Base-by-base conservation (phyloP, 495 filamentous ascomycete species). In the Podospora conica region DNA sequence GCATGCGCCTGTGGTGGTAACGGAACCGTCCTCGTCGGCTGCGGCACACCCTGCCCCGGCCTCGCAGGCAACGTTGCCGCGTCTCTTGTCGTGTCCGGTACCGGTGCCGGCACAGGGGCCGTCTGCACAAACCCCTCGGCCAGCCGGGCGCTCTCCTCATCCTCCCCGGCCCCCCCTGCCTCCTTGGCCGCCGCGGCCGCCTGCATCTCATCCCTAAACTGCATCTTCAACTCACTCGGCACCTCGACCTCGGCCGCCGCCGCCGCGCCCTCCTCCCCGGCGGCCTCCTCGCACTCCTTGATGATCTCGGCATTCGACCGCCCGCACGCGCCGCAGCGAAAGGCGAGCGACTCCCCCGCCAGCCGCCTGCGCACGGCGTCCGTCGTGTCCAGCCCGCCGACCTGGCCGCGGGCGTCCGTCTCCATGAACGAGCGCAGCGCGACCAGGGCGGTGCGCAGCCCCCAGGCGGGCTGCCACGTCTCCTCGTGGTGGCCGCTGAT, bases 391-490 rank as follows among this genome's bases (percentile, higher is more conserved):
- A 97, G 78, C 3, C 95, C 95, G 3, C 95, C 95, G 1, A 98
- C 79, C 81, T 98, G 95, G 0, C 95, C 89, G 61, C 80, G 82
- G 1, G 85, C 82, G 63, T 89, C 87, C 22, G 85, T 88, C 71
- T 90, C 89, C 89, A 92, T 92, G 73, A 92, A 91, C 25, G 78
- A 80, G 48, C 89, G 78, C 29, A 90, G 80, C 18, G 89, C 89
- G 12, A 90, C 87, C 27, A 92, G 79, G 9, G 89, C 89, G 1
- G 89, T 92, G 59, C 95, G 83, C 8, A 98, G 87, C 0, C 95
- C 94, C 95, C 95, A 98, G 1, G 95, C 95, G 1, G 95, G 95
- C 83, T 96, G 93, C 95, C 95, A 98, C 24, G 90, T 94, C 78
- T 98, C 95, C 77, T 97, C 95, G 78, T 98, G 95, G 77, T 97